Evolutionary conservation across 2,329 filamentous ascomycete species (phyloP).

Genomic region (Ustilaginoidea virens): DNA sequence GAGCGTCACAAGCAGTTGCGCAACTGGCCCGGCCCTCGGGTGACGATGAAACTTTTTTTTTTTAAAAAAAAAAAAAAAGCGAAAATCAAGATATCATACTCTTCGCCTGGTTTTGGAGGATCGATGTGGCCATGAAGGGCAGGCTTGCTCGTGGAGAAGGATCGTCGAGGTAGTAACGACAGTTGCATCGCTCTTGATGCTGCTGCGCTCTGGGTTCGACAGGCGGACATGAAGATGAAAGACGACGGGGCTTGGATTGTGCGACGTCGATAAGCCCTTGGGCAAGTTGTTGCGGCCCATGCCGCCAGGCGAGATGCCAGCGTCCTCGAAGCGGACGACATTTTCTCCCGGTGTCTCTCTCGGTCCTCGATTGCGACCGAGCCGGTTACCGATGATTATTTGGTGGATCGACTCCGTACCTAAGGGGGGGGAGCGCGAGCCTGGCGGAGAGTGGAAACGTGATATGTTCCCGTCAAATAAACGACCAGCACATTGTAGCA

Average conservation of each 20-base stretch:
- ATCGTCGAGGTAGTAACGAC: constrained; percentile 15
- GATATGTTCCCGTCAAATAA: too few species aligned
- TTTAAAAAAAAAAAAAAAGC: background rate
- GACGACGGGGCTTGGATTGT: constrained; percentile 6
- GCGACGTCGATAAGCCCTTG: constrained; percentile 13
- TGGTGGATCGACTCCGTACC: too few species aligned
- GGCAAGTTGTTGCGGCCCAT: constrained; percentile 15
- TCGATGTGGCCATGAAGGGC: constrained; percentile 64
- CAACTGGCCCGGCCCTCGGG: too few species aligned
- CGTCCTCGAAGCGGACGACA: constrained; percentile 17
- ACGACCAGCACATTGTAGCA: too few species aligned
- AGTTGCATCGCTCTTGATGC: background rate
- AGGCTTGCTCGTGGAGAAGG: constrained; percentile 50
- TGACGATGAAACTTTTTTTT: background rate
- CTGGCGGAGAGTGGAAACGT: too few species aligned
- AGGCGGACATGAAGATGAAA: background rate
- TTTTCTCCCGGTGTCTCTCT: too few species aligned
- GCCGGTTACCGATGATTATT: background rate
- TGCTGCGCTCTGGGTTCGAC: background rate
- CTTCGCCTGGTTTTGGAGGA: constrained; percentile 78
- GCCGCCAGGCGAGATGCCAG: constrained; percentile 17
- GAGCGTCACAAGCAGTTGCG: too few species aligned
- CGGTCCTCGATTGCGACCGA: too few species aligned
- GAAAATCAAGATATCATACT: too few species aligned
- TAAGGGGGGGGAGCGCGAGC: too few species aligned